Percentiles rank a stretch among this genome's conserved stretches.
These are phyloP conservation scores for Halenospora varia DNA, from an alignment of 495 filamentous ascomycete species.

Conservation along the genomic window DNA sequence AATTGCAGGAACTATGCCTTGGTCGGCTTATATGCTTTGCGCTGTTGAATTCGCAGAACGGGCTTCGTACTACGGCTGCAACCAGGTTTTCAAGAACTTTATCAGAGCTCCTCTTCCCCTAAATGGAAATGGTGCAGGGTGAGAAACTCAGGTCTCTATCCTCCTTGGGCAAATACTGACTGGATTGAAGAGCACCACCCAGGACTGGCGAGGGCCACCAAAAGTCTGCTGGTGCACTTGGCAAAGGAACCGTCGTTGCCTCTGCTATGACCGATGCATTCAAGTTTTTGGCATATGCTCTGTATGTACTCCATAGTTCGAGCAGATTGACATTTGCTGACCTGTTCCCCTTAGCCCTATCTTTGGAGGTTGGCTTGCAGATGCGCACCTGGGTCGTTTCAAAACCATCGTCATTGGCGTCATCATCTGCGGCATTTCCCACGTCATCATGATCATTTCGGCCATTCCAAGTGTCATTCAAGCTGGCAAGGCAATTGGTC, in stretches of 20 bases:
- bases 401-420: slow-evolving; percentile 59
- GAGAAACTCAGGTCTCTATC: neutral
- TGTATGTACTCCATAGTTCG: slow-evolving; percentile 31
- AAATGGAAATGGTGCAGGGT: slow-evolving; percentile 50
- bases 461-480: slow-evolving; percentile 53
- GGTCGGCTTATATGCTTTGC: slow-evolving; percentile 45
- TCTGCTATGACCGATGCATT: slow-evolving; percentile 53
- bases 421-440: slow-evolving; percentile 53
- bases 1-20: slow-evolving; percentile 43
- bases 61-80: slow-evolving; percentile 51
- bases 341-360: slow-evolving; percentile 33
- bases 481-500: slow-evolving; percentile 49
- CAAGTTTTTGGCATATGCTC: slow-evolving; percentile 50
- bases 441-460: slow-evolving; percentile 58
- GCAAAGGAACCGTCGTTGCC: slow-evolving; percentile 53
- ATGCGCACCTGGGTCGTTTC: slow-evolving; percentile 53
- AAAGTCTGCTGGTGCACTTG: slow-evolving; percentile 54
- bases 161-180: neutral
- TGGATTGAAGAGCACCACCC: neutral
- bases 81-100: slow-evolving; percentile 55
- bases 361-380: slow-evolving; percentile 55
- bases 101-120: slow-evolving; percentile 46
- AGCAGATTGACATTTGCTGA: slow-evolving; percentile 22
- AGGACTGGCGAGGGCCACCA: slow-evolving; percentile 38
- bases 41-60: slow-evolving; percentile 54